Conservation (phyloP, 257 asterid genomes). For the Handroanthus guayacan region DNA sequence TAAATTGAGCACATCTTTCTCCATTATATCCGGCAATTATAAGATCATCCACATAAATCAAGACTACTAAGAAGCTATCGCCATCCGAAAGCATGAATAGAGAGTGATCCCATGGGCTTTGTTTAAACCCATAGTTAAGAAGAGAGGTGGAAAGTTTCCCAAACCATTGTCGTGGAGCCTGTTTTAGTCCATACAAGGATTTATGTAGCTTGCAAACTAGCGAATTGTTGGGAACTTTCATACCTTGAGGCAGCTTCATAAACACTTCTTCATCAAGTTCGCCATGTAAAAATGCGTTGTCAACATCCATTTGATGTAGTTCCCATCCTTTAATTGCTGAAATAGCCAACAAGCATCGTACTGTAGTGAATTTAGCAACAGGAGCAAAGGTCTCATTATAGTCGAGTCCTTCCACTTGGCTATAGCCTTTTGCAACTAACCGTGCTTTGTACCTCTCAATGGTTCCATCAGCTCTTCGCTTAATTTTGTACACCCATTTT, state of each 20-base stretch:
- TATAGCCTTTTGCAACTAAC: neutral
- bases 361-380: neutral
- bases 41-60: neutral
- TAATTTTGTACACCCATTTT: too few species aligned
- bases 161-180: neutral
- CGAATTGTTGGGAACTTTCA: too few species aligned
- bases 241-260: neutral
- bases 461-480: neutral
- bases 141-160: neutral
- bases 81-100: neutral
- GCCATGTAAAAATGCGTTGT: neutral
- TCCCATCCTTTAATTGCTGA: neutral
- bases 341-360: too few species aligned
- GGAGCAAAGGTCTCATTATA: neutral
- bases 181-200: neutral
- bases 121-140: neutral
- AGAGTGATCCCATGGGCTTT: neutral
- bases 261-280: neutral
- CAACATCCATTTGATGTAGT: neutral
- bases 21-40: neutral
- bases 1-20: neutral
- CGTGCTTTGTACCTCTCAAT: neutral
- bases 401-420: neutral
- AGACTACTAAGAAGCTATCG: neutral
- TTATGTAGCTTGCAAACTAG: neutral